These are phyloP conservation scores for Rickenella mellea DNA, from an alignment of 768 basidiomycete species.

Conservation along the genomic window DNA sequence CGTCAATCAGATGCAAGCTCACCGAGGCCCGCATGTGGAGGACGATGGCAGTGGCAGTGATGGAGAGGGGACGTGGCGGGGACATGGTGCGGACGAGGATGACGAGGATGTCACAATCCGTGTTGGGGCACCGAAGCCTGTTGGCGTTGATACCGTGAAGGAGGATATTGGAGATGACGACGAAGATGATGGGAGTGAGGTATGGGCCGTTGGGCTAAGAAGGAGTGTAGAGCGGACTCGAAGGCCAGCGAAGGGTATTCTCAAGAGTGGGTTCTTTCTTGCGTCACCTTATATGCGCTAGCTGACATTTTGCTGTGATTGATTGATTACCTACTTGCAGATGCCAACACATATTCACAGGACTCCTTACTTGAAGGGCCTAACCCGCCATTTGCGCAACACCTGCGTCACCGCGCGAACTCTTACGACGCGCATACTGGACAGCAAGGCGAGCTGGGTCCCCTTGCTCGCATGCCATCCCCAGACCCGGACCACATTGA, in stretches of 20 bases:
- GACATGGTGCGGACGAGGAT: conserved; percentile 30
- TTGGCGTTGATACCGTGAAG: conserved; percentile 22
- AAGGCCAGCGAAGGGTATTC: conserved; percentile 70
- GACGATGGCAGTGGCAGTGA: conserved; percentile 39
- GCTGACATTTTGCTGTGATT: not conserved
- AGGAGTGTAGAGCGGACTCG: conserved; percentile 60
- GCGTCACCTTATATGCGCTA: not conserved
- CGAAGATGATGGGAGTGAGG: conserved; percentile 50
- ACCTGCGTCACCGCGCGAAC: conserved; percentile 58
- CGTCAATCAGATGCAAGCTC: conserved; percentile 31
- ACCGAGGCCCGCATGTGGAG: conserved; percentile 19
- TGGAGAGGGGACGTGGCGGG: conserved; percentile 19
- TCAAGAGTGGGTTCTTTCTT: conserved; percentile 60
- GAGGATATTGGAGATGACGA: conserved; percentile 39
- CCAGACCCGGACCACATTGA: conserved; percentile 84
- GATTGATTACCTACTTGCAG: conserved; percentile 24
- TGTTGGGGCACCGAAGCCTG: conserved; percentile 24
- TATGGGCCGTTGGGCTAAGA: conserved; percentile 71
- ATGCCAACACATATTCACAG: conserved; percentile 63
- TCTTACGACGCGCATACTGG: conserved; percentile 59
- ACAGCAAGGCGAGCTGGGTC: conserved; percentile 53
- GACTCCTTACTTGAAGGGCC: conserved; percentile 34
- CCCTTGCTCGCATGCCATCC: conserved; percentile 72
- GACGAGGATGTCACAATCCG: conserved; percentile 73
- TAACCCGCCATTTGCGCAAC: conserved; percentile 32